Evolutionary conservation across 2,329 filamentous ascomycete genomes (phyloP).

Genomic region (Xylariaceae sp.): DNA sequence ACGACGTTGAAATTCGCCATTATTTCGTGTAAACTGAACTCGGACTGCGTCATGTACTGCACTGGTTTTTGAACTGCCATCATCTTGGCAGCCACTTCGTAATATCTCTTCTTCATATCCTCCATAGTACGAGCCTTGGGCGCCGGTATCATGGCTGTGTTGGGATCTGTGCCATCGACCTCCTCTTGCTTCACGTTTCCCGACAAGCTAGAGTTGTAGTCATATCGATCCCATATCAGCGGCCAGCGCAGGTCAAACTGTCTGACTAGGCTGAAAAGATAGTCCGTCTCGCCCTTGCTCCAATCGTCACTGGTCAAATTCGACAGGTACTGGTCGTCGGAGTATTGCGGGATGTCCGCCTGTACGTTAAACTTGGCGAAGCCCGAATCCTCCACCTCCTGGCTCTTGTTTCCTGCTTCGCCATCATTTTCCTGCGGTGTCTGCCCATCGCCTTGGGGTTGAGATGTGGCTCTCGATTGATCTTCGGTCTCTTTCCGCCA

Average conservation of each 20-base stretch:
- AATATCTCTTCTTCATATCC: constrained; percentile 87
- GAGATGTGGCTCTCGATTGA: constrained; percentile 27
- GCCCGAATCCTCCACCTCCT: constrained; percentile 49
- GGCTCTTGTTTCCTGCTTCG: constrained; percentile 36
- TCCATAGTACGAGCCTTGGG: constrained; percentile 66
- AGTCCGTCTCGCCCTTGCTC: constrained; percentile 91
- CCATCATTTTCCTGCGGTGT: constrained; percentile 30
- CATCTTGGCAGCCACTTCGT: constrained; percentile 76
- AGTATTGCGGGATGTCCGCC: constrained; percentile 73
- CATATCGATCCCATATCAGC: constrained; percentile 87
- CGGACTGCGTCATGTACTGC: constrained; percentile 79
- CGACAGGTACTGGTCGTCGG: constrained; percentile 76
- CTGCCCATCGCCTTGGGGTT: constrained; percentile 21
- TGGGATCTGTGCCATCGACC: constrained; percentile 39
- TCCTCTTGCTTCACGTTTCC: constrained; percentile 36
- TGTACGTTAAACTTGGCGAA: constrained; percentile 89
- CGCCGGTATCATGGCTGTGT: constrained; percentile 50
- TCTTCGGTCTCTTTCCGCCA: constrained; percentile 65
- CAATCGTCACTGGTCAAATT: constrained; percentile 71
- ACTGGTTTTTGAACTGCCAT: constrained; percentile 75
- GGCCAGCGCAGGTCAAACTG: constrained; percentile 89
- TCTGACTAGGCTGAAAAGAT: constrained; percentile 67
- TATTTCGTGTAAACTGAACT: constrained; percentile 76
- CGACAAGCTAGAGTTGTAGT: constrained; percentile 52
- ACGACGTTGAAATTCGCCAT: constrained; percentile 82